These are phyloP conservation scores for Flaveria bidentis DNA, from an alignment of 129 eudicot species.

Conservation along the genomic window DNA sequence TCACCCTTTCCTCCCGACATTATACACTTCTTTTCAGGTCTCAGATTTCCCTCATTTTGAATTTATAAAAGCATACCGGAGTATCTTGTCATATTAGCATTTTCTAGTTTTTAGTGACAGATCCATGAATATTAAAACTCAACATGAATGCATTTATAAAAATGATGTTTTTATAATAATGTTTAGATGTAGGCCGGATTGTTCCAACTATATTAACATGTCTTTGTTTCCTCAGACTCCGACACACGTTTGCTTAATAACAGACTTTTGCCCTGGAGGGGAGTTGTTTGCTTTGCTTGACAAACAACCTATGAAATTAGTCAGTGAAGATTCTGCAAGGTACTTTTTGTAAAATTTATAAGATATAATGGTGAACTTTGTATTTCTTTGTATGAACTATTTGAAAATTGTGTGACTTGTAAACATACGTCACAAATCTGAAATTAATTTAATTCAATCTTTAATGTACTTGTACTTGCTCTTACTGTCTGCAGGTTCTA, in stretches of 20 bases:
- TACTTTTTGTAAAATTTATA: conserved; percentile 17
- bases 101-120: too few relatives aligned
- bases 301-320: conserved; percentile 85
- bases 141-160: too few relatives aligned
- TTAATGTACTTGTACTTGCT: background rate
- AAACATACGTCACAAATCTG: background rate
- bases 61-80: too few relatives aligned
- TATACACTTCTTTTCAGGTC: conserved; percentile 94
- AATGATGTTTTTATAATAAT: background rate
- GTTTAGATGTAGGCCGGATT: background rate
- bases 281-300: conserved; percentile 92
- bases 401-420: background rate
- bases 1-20: conserved; percentile 96
- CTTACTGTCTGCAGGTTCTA: conserved; percentile 65
- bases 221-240: conserved; percentile 62
- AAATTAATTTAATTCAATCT: background rate
- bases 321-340: conserved; percentile 97
- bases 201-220: conserved; percentile 26
- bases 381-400: background rate
- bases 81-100: too few relatives aligned
- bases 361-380: background rate
- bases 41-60: background rate
- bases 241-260: conserved; percentile 95
- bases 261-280: conserved; percentile 98
- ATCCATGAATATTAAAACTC: too few relatives aligned